Conservation (phyloP, 148 eudicot genomes). For the Persicaria tinctoria region DNA sequence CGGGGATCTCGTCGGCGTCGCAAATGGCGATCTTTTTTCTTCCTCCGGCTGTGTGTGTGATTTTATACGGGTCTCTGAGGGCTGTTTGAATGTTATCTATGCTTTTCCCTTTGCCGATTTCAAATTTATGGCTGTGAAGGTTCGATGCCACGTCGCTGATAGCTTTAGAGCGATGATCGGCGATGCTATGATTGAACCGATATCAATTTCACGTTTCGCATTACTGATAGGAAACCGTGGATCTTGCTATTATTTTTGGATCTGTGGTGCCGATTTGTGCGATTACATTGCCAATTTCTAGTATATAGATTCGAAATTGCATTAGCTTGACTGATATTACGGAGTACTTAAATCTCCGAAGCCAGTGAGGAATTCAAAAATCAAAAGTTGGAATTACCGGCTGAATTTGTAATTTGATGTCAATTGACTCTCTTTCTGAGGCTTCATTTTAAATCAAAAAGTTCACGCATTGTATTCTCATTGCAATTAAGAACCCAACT, state of each 20-base stretch:
- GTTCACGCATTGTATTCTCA: neutral
- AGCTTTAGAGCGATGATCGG: conserved; percentile 49
- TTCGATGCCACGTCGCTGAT: conserved; percentile 76
- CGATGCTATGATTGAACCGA: conserved; percentile 72
- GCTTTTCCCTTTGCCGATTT: neutral
- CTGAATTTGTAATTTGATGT: conserved; percentile 42
- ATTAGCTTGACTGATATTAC: neutral
- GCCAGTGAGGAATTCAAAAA: conserved; percentile 37
- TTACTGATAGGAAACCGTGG: conserved; percentile 60
- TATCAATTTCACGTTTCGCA: conserved; percentile 41
- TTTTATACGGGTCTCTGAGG: conserved; percentile 78
- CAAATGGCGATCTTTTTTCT: conserved; percentile 11
- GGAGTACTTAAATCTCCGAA: neutral
- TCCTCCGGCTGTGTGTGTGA: conserved; percentile 44
- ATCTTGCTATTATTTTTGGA: conserved; percentile 25
- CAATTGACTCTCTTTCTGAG: conserved; percentile 46
- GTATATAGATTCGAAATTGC: neutral
- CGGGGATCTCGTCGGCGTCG: conserved; percentile 20
- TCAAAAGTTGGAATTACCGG: conserved; percentile 58
- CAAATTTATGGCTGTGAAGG: conserved; percentile 13
- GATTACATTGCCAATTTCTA: conserved; percentile 34
- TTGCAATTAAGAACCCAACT: no score
- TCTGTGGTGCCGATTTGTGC: conserved; percentile 66
- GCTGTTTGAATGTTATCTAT: neutral
- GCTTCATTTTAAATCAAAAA: conserved; percentile 15